Evolutionary conservation across 208 protist species (phyloP).

Genomic region (Wallacemonas sp.): DNA sequence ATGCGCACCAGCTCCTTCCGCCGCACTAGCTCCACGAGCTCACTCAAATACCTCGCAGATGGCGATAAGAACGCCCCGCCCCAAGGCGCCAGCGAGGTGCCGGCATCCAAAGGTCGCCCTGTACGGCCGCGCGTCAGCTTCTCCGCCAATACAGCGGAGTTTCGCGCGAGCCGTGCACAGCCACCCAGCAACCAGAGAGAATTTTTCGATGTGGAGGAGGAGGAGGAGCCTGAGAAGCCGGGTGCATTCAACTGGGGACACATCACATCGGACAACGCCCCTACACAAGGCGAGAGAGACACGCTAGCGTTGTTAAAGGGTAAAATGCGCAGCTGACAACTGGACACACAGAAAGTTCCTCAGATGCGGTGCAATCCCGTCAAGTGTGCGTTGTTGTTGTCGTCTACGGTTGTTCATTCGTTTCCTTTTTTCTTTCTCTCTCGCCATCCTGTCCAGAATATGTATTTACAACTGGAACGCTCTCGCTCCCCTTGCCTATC

Average conservation of each 20-base stretch:
- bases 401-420: too few relatives aligned
- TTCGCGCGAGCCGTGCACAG: not conserved
- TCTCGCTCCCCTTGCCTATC: too few relatives aligned
- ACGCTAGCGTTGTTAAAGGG: conserved; percentile 13
- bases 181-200: not conserved
- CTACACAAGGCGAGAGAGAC: not conserved
- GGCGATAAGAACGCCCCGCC: not conserved
- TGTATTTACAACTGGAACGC: too few relatives aligned
- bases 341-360: not conserved
- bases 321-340: conserved; percentile 6
- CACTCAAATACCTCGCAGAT: conserved; percentile 8
- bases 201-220: conserved; percentile 5
- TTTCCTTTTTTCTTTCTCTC: too few relatives aligned
- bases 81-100: not conserved
- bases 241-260: not conserved
- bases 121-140: conserved; percentile 15
- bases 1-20: conserved; percentile 8
- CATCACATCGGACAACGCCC: not conserved
- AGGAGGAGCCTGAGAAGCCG: not conserved
- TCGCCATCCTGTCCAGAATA: too few relatives aligned
- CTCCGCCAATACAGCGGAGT: conserved; percentile 8
- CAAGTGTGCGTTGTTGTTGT: too few relatives aligned
- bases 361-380: not conserved
- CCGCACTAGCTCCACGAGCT: conserved; percentile 3
- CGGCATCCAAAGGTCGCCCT: not conserved